These are phyloP conservation scores for Escovopsis weberi DNA, from an alignment of 2,329 filamentous ascomycete genomes.

Conservation along the genomic window DNA sequence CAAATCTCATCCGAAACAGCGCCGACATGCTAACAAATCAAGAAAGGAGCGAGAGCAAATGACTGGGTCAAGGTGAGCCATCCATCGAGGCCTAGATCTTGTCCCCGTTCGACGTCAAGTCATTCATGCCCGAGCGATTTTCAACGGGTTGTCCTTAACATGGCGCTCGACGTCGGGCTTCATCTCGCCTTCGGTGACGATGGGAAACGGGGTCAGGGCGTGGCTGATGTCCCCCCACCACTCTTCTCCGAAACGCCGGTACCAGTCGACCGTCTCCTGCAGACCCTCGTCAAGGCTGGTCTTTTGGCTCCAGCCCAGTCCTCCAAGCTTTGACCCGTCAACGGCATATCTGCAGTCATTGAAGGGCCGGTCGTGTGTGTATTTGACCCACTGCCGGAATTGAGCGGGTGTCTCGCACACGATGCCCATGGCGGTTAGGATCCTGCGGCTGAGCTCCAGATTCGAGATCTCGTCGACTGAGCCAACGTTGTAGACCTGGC, in stretches of 20 bases:
- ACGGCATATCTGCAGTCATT: constrained; percentile 63
- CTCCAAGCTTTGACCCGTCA: constrained; percentile 51
- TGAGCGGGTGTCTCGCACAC: constrained; percentile 34
- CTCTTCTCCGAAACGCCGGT: constrained; percentile 45
- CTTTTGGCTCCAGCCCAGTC: constrained; percentile 56
- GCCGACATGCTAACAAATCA: no score
- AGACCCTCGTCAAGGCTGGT: constrained; percentile 51
- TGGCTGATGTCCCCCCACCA: constrained; percentile 63
- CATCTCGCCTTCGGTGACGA: constrained; percentile 41
- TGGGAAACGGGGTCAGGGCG: constrained; percentile 53
- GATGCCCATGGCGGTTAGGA: constrained; percentile 49
- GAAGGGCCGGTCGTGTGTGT: constrained; percentile 65
- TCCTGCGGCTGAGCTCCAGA: constrained; percentile 48
- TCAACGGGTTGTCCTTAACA: constrained; percentile 19
- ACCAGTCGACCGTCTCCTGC: constrained; percentile 54
- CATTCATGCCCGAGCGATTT: constrained; percentile 9
- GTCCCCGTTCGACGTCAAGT: not conserved
- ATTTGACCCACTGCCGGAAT: constrained; percentile 52
- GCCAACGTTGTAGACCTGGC: constrained; percentile 71
- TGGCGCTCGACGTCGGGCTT: constrained; percentile 31
- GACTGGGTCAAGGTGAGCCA: no score
- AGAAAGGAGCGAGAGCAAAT: no score
- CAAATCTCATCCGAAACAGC: no score
- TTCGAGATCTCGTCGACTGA: constrained; percentile 69
- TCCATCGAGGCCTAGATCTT: no score